phyloP scores from a whole-genome alignment of 2,329 filamentous ascomycete species.

The Epichloe elymi region DNA sequence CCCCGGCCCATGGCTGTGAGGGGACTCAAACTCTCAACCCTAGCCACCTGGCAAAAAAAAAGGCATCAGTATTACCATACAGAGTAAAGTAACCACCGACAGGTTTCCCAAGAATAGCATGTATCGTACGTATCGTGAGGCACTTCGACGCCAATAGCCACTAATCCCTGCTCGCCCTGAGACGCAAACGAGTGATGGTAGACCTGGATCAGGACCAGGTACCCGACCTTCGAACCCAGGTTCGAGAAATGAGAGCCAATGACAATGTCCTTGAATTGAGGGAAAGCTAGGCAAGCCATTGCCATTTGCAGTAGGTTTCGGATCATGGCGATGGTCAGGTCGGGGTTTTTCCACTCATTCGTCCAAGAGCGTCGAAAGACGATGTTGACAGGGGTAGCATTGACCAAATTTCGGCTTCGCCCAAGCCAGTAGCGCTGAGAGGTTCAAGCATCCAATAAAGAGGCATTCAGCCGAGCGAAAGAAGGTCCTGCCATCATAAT shows the following conservation, averaged over 20 bases:
- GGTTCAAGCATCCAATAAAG: not conserved
- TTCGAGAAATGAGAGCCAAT: not conserved
- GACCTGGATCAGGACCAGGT: not conserved
- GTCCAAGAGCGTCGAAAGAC: not conserved
- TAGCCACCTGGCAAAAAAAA: not conserved
- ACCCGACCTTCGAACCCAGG: not conserved
- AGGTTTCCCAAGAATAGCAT: too few relatives aligned
- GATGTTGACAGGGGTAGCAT: not conserved
- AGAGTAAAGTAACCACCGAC: too few relatives aligned
- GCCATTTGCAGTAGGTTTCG: not conserved
- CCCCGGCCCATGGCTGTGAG: not conserved
- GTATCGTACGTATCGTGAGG: not conserved
- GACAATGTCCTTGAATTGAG: not conserved
- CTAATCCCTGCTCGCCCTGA: not conserved
- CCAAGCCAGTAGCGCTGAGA: not conserved
- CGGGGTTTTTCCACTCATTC: not conserved
- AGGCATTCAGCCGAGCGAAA: not conserved
- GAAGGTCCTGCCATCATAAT: not conserved
- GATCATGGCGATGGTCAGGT: not conserved
- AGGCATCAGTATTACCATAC: not conserved
- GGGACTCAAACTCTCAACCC: not conserved
- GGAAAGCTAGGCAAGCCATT: not conserved
- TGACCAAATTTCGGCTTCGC: not conserved
- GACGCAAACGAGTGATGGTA: not conserved
- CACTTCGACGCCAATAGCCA: not conserved